Base-by-base conservation (phyloP, 1,284 basidiomycete genomes). In the Inonotus hispidus region DNA sequence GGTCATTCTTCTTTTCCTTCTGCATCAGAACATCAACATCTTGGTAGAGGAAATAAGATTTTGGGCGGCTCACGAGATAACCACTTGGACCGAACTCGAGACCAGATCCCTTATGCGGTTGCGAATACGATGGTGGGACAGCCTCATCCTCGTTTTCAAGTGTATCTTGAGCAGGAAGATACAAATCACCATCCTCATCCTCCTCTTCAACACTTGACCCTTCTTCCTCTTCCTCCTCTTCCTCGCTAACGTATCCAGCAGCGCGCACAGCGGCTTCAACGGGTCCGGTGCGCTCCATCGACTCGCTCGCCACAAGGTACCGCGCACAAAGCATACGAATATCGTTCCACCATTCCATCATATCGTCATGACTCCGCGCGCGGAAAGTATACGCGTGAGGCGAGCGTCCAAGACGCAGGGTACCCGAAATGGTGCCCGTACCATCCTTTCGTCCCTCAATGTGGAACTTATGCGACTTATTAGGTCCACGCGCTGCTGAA, bases 331-430 rank as follows among this genome's bases (percentile, higher is more conserved):
- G 81, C 93, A 98, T 97, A 68, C 95, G 82, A 59, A 97, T 82
- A 74, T 98, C 97, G 74, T 98, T 98, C 96, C 97, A 99, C 92
- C 97, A 98, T 77, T 98, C 96, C 93, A 98, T 95, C 92, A 98
- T 94, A 71, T 98, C 96, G 67, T 98, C 95, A 70, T 93, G 87
- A 66, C 85, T 90, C 65, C 95, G 81, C 49, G 92, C 85, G 56
- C 95, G 85, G 83, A 99, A 98, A 52, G 88, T 93, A 87, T 92
- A 98, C 25, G 93, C 93, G 68, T 86, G 83, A 63, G 82, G 75
- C 61, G 79, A 69, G 50, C 80, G 73, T 58, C 74, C 67, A 41
- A 77, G 65, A 56, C 70, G 68, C 19, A 73, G 72, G 61, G 71
- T 59, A 64, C 73, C 66, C 70, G 84, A 83, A 0, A 77, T 79